A percentile compares a stretch with the other conserved stretches of the same genome.
Conservation (phyloP, 192 early-diverging fungal genomes). For the Coemansia sp. region DNA sequence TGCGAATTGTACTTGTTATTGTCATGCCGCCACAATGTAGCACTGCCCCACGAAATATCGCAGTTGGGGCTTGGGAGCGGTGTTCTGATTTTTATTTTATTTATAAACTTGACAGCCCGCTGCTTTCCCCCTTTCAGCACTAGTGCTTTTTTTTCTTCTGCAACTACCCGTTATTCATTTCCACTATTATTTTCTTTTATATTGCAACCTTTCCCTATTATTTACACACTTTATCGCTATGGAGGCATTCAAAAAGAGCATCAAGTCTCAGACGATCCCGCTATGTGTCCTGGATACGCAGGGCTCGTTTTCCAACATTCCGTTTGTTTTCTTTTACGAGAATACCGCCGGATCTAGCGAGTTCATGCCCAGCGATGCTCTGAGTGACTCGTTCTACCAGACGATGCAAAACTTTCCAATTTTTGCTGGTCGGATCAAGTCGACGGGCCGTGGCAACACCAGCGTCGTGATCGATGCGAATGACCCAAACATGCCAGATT, state of each 20-base stretch:
- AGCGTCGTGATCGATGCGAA: constrained; percentile 36
- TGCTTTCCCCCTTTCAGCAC: no score
- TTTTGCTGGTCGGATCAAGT: constrained; percentile 30
- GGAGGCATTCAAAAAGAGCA: constrained; percentile 21
- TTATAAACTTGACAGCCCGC: neutral
- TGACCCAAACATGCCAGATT: constrained; percentile 45
- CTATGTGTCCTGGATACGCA: constrained; percentile 42
- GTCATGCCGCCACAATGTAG: neutral
- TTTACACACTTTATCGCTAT: neutral
- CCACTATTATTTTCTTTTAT: neutral
- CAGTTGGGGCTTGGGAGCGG: neutral
- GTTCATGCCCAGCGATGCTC: constrained; percentile 35
- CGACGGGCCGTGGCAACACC: constrained; percentile 26
- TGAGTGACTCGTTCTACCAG: constrained; percentile 35
- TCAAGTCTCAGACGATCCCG: constrained; percentile 37
- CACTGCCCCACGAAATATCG: neutral
- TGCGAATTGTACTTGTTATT: neutral
- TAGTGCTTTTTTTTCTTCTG: neutral
- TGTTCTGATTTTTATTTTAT: neutral
- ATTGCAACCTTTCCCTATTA: neutral
- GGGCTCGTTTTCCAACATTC: constrained; percentile 54
- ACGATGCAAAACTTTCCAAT: constrained; percentile 34
- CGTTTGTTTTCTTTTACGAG: constrained; percentile 52
- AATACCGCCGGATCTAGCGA: constrained; percentile 17
- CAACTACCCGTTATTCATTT: neutral